phyloP scores from a whole-genome alignment of 2,329 filamentous ascomycete genomes.

The Aspergillus pseudoterreus region DNA sequence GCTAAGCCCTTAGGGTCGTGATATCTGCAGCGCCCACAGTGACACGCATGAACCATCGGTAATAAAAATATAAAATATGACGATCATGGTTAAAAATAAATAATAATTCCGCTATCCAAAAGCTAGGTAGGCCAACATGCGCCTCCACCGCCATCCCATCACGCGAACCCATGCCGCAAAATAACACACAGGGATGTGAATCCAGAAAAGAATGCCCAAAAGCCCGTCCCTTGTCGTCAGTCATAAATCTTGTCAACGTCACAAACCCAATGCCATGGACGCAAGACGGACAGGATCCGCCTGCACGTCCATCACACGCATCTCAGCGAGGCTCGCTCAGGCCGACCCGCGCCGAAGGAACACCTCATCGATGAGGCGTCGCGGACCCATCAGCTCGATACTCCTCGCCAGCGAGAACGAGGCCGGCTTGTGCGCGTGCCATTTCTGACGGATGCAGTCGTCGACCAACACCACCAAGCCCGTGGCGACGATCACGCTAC shows the following conservation, averaged over 20 bases:
- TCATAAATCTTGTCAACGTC: no score
- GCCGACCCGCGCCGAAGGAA: constrained; percentile 52
- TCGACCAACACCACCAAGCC: constrained; percentile 85
- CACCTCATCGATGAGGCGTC: constrained; percentile 60
- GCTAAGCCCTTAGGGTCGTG: constrained; percentile 10
- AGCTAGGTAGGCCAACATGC: neutral
- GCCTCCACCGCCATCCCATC: neutral
- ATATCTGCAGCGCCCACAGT: constrained; percentile 7
- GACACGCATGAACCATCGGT: constrained; percentile 6
- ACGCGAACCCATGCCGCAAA: no score
- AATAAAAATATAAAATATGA: constrained; percentile 1
- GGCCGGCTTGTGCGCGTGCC: constrained; percentile 56
- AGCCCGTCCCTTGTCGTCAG: neutral
- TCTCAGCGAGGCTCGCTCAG: constrained; percentile 8
- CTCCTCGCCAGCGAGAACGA: constrained; percentile 54
- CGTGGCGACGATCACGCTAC: constrained; percentile 81
- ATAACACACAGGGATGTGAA: neutral
- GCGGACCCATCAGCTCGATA: constrained; percentile 61
- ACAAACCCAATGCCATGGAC: neutral
- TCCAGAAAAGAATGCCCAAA: neutral
- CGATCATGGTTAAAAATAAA: constrained; percentile 1
- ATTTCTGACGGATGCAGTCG: constrained; percentile 80
- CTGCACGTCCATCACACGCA: neutral
- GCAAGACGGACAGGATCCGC: neutral
- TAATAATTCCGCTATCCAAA: neutral